These are phyloP conservation scores for Megacollybia marginata DNA, from an alignment of 768 basidiomycete species.

Conservation along the genomic window DNA sequence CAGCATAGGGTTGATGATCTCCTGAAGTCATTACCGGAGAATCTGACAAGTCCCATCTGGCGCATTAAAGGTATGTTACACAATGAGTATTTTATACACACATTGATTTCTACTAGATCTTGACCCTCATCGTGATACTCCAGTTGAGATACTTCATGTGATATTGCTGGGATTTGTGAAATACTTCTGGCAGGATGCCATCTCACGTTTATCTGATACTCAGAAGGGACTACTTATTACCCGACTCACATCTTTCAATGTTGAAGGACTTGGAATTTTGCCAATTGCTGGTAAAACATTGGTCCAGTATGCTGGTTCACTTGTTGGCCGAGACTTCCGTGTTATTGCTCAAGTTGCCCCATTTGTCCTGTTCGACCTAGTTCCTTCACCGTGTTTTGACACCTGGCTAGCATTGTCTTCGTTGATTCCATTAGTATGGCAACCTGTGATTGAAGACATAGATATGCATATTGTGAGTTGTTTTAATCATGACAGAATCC, in stretches of 20 bases:
- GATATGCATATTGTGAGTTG: slow-evolving; percentile 24
- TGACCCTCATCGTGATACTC: slow-evolving; percentile 35
- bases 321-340: slow-evolving; percentile 28
- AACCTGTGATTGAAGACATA: slow-evolving; percentile 27
- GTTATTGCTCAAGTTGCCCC: slow-evolving; percentile 27
- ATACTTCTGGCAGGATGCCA: slow-evolving; percentile 38
- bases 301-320: slow-evolving; percentile 28
- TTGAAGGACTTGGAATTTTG: slow-evolving; percentile 23
- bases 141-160: slow-evolving; percentile 21
- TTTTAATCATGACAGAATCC: background rate
- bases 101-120: slow-evolving; percentile 19
- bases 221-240: slow-evolving; percentile 18
- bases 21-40: slow-evolving; percentile 7
- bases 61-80: slow-evolving; percentile 12
- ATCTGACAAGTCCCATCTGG: slow-evolving; percentile 27
- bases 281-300: slow-evolving; percentile 21
- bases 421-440: slow-evolving; percentile 30
- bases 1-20: slow-evolving; percentile 8
- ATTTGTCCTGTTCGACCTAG: slow-evolving; percentile 28
- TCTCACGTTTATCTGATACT: slow-evolving; percentile 15
- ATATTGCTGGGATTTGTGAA: slow-evolving; percentile 36
- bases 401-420: slow-evolving; percentile 26
- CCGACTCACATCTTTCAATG: slow-evolving; percentile 23
- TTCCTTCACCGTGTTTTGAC: slow-evolving; percentile 15
- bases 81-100: background rate